Percentiles rank a stretch among this genome's conserved stretches.
These are phyloP conservation scores for Ceratobasidium sp. DNA, from an alignment of 1,284 basidiomycete species.

Conservation along the genomic window DNA sequence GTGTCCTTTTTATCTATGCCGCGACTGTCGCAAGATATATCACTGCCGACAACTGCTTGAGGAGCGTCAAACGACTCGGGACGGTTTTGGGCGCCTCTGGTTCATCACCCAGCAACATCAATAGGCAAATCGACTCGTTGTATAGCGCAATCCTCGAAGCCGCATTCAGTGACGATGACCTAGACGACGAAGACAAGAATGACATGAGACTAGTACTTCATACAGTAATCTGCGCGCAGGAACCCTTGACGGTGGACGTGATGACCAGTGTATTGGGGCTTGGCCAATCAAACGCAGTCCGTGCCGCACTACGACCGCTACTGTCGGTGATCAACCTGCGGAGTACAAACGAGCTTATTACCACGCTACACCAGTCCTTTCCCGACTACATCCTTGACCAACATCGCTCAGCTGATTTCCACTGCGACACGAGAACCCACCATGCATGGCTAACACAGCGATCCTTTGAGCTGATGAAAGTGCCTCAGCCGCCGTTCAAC, in stretches of 20 bases:
- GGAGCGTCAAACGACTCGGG: not conserved
- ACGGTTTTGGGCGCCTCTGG: not conserved
- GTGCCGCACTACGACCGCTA: not conserved
- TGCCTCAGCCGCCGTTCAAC: too few species aligned
- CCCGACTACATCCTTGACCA: not conserved
- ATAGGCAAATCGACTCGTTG: not conserved
- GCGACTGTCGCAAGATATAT: constrained; percentile 7
- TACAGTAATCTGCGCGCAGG: not conserved
- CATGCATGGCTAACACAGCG: not conserved
- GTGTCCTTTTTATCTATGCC: constrained; percentile 14
- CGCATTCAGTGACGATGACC: not conserved
- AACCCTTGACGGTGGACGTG: not conserved
- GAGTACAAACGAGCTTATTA: not conserved
- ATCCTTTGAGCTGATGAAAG: not conserved
- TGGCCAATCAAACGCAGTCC: not conserved
- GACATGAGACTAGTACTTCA: not conserved
- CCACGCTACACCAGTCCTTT: not conserved
- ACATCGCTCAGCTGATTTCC: not conserved
- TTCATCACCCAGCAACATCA: not conserved
- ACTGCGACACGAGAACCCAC: not conserved
- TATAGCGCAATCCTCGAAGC: not conserved
- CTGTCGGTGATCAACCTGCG: not conserved
- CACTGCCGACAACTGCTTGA: not conserved
- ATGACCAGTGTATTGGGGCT: not conserved
- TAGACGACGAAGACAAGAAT: not conserved